Conservation (phyloP, 805 yeast species). For the Starmerella floricola region DNA sequence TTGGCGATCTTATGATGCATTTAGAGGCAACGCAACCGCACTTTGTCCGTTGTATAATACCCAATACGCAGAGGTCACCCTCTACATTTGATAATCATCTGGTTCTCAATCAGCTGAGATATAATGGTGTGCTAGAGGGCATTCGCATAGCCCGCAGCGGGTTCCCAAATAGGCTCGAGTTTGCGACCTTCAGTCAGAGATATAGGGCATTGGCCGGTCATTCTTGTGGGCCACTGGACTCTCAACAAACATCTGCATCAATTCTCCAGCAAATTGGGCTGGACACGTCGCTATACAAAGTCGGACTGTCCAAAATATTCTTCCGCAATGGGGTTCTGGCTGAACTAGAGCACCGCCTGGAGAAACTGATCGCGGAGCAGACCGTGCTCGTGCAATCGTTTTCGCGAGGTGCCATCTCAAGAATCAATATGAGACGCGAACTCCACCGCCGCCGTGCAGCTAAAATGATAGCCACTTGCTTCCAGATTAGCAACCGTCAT, state of each 20-base stretch:
- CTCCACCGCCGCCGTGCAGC: constrained; percentile 60
- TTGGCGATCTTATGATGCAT: constrained; percentile 56
- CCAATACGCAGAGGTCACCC: constrained; percentile 66
- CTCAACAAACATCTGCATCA: constrained; percentile 56
- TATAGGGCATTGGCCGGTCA: constrained; percentile 57
- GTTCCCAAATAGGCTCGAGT: constrained; percentile 81
- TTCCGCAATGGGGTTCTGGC: constrained; percentile 71
- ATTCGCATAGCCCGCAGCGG: constrained; percentile 95
- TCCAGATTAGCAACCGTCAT: constrained; percentile 40
- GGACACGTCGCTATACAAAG: constrained; percentile 46
- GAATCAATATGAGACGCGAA: constrained; percentile 37
- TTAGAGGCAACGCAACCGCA: constrained; percentile 80
- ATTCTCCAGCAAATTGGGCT: constrained; percentile 52
- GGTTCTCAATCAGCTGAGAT: constrained; percentile 78
- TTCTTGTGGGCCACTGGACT: constrained; percentile 31
- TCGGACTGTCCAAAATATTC: constrained; percentile 62
- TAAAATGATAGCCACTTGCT: constrained; percentile 50
- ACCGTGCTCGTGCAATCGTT: constrained; percentile 52
- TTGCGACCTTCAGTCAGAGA: constrained; percentile 63
- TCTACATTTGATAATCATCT: constrained; percentile 58
- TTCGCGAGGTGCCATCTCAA: constrained; percentile 49
- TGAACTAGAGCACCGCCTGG: constrained; percentile 65
- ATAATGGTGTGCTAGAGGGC: constrained; percentile 97
- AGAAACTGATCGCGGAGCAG: constrained; percentile 43
- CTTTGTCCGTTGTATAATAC: constrained; percentile 90